Percentiles rank a stretch among this genome's conserved stretches.
Conservation (phyloP, 495 filamentous ascomycete genomes). For the Usnea hakonensis region DNA sequence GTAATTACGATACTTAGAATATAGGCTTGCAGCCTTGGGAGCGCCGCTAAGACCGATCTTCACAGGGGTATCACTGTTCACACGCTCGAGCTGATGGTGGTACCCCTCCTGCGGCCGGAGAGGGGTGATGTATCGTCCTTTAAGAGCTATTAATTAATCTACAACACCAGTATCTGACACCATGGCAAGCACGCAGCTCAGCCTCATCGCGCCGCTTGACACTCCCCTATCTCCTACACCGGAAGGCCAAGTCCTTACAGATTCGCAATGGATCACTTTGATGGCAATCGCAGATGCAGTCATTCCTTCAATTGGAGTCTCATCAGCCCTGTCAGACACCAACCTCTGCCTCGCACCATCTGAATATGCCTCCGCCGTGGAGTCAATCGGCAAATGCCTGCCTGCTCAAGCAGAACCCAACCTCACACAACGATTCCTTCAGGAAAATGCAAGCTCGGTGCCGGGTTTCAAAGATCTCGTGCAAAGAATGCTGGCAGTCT, state of each 20-base stretch:
- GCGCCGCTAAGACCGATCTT: not conserved
- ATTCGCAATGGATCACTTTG: constrained; percentile 49
- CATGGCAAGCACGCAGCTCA: constrained; percentile 23
- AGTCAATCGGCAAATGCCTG: constrained; percentile 28
- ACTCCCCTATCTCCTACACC: constrained; percentile 38
- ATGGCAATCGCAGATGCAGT: constrained; percentile 48
- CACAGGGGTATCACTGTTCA: not conserved
- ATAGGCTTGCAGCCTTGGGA: too few species aligned
- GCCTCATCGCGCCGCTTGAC: constrained; percentile 31
- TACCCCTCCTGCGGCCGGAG: not conserved
- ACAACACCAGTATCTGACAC: not conserved
- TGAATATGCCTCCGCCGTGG: constrained; percentile 31
- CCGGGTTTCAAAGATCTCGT: constrained; percentile 39
- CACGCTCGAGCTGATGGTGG: not conserved
- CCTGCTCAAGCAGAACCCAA: constrained; percentile 28
- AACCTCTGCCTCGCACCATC: constrained; percentile 27
- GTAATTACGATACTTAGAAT: too few species aligned
- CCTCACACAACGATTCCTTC: constrained; percentile 38
- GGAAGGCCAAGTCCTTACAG: constrained; percentile 35
- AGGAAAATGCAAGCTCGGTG: constrained; percentile 43
- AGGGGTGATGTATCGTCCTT: not conserved
- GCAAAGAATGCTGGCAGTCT: constrained; percentile 36
- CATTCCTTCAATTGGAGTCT: constrained; percentile 43
- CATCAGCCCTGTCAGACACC: constrained; percentile 15
- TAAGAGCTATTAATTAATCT: too few species aligned